These are phyloP conservation scores for Diplodia sapinea DNA, from an alignment of 2,329 filamentous ascomycete species.

Conservation along the genomic window DNA sequence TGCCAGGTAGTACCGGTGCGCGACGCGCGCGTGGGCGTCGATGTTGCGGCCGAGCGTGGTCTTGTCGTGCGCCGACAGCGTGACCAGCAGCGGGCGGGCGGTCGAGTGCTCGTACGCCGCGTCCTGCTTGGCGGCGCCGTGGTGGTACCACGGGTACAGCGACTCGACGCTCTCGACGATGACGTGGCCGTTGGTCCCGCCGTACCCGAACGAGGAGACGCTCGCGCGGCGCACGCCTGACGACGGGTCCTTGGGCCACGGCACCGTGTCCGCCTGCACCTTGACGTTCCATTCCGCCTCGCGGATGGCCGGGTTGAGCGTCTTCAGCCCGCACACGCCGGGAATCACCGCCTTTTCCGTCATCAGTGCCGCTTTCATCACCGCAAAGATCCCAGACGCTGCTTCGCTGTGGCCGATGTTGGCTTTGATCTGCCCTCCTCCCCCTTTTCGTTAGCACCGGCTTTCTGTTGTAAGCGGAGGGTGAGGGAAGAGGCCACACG, in stretches of 20 bases:
- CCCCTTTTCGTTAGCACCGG: background rate
- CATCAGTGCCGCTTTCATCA: conserved; percentile 41
- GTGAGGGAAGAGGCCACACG: conserved; percentile 31
- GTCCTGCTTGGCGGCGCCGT: background rate
- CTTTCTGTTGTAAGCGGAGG: background rate
- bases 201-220: conserved; percentile 38
- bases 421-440: conserved; percentile 35
- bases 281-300: background rate
- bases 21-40: background rate
- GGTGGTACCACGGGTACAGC: background rate
- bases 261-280: conserved; percentile 1
- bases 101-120: background rate
- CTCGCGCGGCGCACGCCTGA: conserved; percentile 32
- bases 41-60: conserved; percentile 29
- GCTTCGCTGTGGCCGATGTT: conserved; percentile 44
- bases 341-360: conserved; percentile 38
- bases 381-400: conserved; percentile 36
- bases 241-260: conserved; percentile 34
- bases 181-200: conserved; percentile 39
- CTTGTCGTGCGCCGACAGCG: conserved; percentile 35
- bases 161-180: conserved; percentile 35
- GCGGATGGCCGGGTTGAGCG: background rate
- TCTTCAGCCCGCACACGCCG: conserved; percentile 18
- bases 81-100: conserved; percentile 31
- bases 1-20: conserved; percentile 11